These are phyloP conservation scores for Fusarium ambrosium DNA, from an alignment of 2,329 filamentous ascomycete species.

Conservation along the genomic window DNA sequence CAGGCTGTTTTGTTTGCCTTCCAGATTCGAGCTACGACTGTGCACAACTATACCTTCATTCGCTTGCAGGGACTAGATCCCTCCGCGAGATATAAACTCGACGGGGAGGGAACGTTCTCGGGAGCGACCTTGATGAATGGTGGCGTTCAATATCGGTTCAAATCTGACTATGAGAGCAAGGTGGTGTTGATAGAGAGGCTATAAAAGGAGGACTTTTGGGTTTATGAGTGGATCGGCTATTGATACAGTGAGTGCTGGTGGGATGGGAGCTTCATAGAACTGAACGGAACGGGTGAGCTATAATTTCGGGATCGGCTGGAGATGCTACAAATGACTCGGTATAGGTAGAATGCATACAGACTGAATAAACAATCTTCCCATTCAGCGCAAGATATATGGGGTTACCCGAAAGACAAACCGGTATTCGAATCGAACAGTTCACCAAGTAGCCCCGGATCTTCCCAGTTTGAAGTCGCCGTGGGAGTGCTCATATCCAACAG, in stretches of 20 bases:
- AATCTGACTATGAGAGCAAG: conserved; percentile 68
- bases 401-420: conserved; percentile 10
- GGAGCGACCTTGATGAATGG: conserved; percentile 74
- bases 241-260: not conserved
- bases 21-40: conserved; percentile 63
- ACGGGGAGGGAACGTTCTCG: conserved; percentile 65
- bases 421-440: conserved; percentile 11
- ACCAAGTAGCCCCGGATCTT: not conserved
- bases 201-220: not conserved
- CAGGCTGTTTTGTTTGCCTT: conserved; percentile 71
- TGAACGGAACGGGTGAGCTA: not conserved
- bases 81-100: conserved; percentile 65
- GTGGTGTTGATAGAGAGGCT: conserved; percentile 66
- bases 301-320: not conserved
- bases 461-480: conserved; percentile 12
- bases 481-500: conserved; percentile 32
- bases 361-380: not conserved
- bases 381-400: not conserved
- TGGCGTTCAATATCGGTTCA: conserved; percentile 67
- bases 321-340: not conserved
- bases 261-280: not conserved
- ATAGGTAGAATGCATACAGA: not conserved
- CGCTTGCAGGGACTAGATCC: conserved; percentile 70
- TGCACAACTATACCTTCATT: conserved; percentile 68
- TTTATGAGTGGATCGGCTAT: not conserved